Conservation (phyloP, 2,329 filamentous ascomycete species). For the Chaetomium sp. region DNA sequence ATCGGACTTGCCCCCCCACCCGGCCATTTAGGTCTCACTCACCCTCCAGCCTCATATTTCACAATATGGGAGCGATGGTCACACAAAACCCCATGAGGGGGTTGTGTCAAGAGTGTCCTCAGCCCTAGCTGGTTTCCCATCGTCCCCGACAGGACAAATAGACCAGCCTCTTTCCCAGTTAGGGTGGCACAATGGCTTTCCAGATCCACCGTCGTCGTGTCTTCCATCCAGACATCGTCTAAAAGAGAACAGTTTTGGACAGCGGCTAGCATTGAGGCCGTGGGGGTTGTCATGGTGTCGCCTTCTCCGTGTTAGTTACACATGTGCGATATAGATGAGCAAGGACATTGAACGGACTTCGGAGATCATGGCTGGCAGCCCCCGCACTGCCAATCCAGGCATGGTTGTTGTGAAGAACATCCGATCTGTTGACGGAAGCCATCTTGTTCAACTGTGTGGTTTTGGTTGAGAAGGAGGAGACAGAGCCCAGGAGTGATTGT, state of each 20-base stretch:
- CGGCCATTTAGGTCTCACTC: conserved; percentile 16
- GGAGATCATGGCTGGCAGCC: conserved; percentile 28
- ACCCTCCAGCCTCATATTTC: conserved; percentile 58
- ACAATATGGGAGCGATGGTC: conserved; percentile 75
- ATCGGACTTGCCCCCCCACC: neutral
- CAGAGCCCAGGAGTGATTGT: too few relatives aligned
- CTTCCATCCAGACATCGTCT: conserved; percentile 80
- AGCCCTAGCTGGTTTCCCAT: conserved; percentile 91
- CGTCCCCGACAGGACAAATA: conserved; percentile 83
- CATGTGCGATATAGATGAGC: neutral
- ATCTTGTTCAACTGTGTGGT: too few relatives aligned
- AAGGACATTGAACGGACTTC: conserved; percentile 23
- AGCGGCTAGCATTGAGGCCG: conserved; percentile 71
- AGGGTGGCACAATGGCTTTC: conserved; percentile 68
- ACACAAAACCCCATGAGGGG: conserved; percentile 73
- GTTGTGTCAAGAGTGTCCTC: conserved; percentile 68
- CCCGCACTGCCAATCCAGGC: conserved; percentile 30
- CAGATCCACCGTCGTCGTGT: conserved; percentile 68
- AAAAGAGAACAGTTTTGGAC: conserved; percentile 67
- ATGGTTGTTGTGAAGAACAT: conserved; percentile 14
- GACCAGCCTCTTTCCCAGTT: conserved; percentile 65
- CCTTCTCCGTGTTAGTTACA: conserved; percentile 29
- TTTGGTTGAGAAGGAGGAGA: too few relatives aligned
- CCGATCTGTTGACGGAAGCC: neutral
- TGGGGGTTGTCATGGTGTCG: conserved; percentile 64